Base-by-base conservation (phyloP, 495 filamentous ascomycete genomes). In the Aspergillus bertholletiae region DNA sequence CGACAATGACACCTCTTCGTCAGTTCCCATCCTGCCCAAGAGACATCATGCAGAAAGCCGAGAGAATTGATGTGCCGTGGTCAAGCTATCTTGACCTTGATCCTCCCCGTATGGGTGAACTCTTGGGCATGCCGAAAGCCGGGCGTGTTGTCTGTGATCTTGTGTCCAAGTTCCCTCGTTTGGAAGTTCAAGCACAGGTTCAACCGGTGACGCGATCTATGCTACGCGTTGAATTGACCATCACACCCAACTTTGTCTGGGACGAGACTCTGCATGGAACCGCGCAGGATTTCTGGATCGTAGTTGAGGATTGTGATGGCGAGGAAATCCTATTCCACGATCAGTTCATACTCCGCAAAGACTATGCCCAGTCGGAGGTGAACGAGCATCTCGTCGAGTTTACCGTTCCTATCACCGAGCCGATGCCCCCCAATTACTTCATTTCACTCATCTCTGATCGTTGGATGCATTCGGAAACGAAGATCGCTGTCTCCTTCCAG, bases 371-470 rank as follows among this genome's bases (percentile, higher is more conserved):
- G 46, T 77, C 86, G 1, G 85, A 90, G 55, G 81, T 82, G 76
- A 97, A 95, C 57, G 94, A 97, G 67, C 94, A 99, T 63, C 72
- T 96, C n/a, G 87, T 99, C 28, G 94, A 97, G 55, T 96, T 99
- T 63, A 97, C 95, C 0, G 93, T 97, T 5, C 87, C 94, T 1
- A 94, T 99, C 59, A 88, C 90, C 2, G 94, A 99, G 62, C 94
- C 94, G 1, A 96, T 97, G 89, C 95, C 94, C 5, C 94, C 94
- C 0, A 95, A 97, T 63, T 97, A 97, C 73, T 99, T 99, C 74
- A 90, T 99, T 63, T 90, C 90, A 1, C 79, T 97, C 51, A 77
- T 96, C 15, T 97, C 92, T 3, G 94, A 99, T 61, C 80, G 95
- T 52, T 99, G 94, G 94, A 94, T 97, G 89, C 90, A 96, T 62